Conservation (phyloP, 2,329 filamentous ascomycete species). For the Trichoderma pleuroti region DNA sequence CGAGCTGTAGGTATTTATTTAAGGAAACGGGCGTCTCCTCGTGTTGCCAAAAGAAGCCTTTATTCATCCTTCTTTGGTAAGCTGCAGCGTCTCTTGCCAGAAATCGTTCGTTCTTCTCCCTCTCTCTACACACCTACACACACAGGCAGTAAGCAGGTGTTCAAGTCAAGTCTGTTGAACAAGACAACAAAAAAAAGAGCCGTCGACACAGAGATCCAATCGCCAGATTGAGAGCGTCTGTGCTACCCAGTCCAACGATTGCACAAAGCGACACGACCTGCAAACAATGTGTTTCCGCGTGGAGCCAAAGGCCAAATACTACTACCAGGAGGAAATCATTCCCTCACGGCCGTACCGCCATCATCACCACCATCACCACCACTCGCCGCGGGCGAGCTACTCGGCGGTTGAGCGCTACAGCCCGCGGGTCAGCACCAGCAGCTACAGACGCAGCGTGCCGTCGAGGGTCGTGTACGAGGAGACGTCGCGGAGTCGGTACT, state of each 20-base stretch:
- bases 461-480: constrained; percentile 39
- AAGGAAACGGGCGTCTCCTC: neutral
- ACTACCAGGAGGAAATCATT: constrained; percentile 54
- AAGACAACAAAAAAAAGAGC: neutral
- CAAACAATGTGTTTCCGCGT: constrained; percentile 46
- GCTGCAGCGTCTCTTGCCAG: neutral
- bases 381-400: constrained; percentile 44
- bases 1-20: constrained; percentile 6
- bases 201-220: neutral
- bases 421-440: constrained; percentile 38
- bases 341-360: constrained; percentile 41
- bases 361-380: constrained; percentile 33
- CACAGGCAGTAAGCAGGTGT: neutral
- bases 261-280: neutral
- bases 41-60: neutral
- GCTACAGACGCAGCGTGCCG: constrained; percentile 12
- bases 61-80: neutral
- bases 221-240: neutral
- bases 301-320: constrained; percentile 46
- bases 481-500: constrained; percentile 35
- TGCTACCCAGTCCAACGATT: neutral
- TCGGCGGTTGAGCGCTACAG: constrained; percentile 39
- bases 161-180: neutral
- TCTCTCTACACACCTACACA: neutral
- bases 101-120: neutral